Percentiles rank a stretch among this genome's conserved stretches.
phyloP scores from a whole-genome alignment of 2,329 filamentous ascomycete species.

The Kalmusia sp. region DNA sequence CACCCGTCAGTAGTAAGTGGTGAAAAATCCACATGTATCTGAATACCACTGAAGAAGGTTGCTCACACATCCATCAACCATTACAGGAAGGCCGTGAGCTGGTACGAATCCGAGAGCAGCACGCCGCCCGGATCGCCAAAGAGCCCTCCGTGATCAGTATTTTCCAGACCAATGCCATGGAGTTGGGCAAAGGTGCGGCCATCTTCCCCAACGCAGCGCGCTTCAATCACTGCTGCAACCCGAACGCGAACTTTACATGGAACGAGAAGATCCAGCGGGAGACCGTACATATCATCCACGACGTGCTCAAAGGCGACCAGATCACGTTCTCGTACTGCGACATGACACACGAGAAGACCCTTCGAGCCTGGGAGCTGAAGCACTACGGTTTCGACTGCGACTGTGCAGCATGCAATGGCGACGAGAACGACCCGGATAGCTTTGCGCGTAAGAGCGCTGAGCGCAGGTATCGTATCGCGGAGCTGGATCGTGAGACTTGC shows the following conservation, averaged over 20 bases:
- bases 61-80: too few relatives aligned
- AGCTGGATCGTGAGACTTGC: conserved; percentile 41
- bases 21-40: too few relatives aligned
- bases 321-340: conserved; percentile 49
- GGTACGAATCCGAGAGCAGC: conserved; percentile 38
- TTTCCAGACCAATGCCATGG: conserved; percentile 53
- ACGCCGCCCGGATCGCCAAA: conserved; percentile 33
- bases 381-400: conserved; percentile 47
- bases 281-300: conserved; percentile 43
- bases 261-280: conserved; percentile 35
- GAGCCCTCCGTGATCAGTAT: conserved; percentile 36
- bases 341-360: conserved; percentile 36
- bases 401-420: conserved; percentile 46
- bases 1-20: conserved; percentile 21
- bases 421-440: conserved; percentile 32
- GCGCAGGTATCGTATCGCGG: conserved; percentile 39
- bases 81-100: conserved; percentile 21
- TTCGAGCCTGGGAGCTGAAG: conserved; percentile 40
- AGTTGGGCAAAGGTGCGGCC: conserved; percentile 37
- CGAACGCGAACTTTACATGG: conserved; percentile 49
- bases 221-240: conserved; percentile 52
- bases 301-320: conserved; percentile 46
- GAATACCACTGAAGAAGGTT: too few relatives aligned
- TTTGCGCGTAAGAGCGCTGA: conserved; percentile 37
- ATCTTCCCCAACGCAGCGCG: conserved; percentile 47